A percentile compares a stretch with the other conserved stretches of the same genome.
Evolutionary conservation across 2,329 filamentous ascomycete species (phyloP).

Genomic region (Exserohilum rostratum): DNA sequence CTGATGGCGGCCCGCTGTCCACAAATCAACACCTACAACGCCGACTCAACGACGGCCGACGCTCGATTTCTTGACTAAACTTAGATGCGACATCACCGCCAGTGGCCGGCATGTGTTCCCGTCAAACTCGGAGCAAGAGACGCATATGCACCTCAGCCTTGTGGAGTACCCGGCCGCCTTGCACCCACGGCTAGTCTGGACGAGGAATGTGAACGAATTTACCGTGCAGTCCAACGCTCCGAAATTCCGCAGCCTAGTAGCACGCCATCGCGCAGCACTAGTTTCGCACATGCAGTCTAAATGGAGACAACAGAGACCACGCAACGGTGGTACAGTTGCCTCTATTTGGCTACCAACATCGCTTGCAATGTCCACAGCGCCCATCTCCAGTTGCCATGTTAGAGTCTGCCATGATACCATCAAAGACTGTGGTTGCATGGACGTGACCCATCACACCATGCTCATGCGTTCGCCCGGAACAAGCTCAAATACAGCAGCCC

Average conservation of each 20-base stretch:
- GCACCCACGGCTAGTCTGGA: conserved; percentile 21
- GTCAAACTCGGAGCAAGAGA: conserved; percentile 3
- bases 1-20: conserved; percentile 16
- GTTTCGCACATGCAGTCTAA: background rate
- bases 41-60: conserved; percentile 1
- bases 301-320: background rate
- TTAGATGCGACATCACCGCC: conserved; percentile 8
- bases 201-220: conserved; percentile 17
- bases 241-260: conserved; percentile 13
- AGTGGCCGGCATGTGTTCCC: background rate
- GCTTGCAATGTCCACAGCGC: conserved; percentile 23
- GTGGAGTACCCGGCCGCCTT: conserved; percentile 15
- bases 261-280: background rate
- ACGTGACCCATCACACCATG: background rate
- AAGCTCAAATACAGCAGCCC: background rate
- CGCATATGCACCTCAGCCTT: conserved; percentile 21
- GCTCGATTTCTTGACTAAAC: conserved; percentile 1
- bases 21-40: conserved; percentile 5
- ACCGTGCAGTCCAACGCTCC: conserved; percentile 18
- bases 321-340: conserved; percentile 15
- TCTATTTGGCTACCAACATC: conserved; percentile 31
- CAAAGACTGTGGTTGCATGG: background rate
- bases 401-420: background rate
- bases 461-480: background rate
- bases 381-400: conserved; percentile 30